These are phyloP conservation scores for Pholiota conissans DNA, from an alignment of 768 basidiomycete species.

Conservation along the genomic window DNA sequence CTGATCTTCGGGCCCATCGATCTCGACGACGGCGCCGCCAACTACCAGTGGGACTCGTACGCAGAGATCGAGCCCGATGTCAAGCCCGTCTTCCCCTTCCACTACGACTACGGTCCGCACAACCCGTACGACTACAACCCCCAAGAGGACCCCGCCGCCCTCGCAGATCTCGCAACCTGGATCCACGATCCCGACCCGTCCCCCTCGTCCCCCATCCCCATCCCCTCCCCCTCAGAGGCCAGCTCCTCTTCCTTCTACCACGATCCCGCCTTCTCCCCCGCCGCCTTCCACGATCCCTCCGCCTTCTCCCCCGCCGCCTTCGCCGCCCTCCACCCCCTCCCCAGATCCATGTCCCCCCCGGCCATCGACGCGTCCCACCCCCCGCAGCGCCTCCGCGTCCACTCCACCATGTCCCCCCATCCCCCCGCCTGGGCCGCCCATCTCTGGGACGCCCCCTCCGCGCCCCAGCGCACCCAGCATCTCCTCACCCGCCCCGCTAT, in stretches of 20 bases:
- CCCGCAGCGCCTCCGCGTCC: slow-evolving; percentile 41
- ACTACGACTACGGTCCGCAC: slow-evolving; percentile 36
- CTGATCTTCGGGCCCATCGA: slow-evolving; percentile 63
- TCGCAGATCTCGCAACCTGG: slow-evolving; percentile 60
- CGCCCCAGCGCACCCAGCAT: slow-evolving; percentile 43
- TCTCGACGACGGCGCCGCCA: slow-evolving; percentile 47
- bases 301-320: slow-evolving; percentile 65
- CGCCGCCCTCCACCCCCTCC: slow-evolving; percentile 61
- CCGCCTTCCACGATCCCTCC: no score
- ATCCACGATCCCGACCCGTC: slow-evolving; percentile 58
- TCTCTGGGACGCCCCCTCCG: slow-evolving; percentile 52
- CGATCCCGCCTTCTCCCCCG: slow-evolving; percentile 21
- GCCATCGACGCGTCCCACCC: slow-evolving; percentile 52
- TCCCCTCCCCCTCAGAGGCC: slow-evolving; percentile 48
- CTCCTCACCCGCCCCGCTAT: slow-evolving; percentile 39
- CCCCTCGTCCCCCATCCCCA: slow-evolving; percentile 64
- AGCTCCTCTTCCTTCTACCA: slow-evolving; percentile 40
- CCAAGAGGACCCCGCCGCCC: slow-evolving; percentile 28
- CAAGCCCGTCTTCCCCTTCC: slow-evolving; percentile 39
- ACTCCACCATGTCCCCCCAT: slow-evolving; percentile 57
- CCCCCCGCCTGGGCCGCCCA: slow-evolving; percentile 70
- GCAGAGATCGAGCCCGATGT: slow-evolving; percentile 43
- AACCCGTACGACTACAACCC: slow-evolving; percentile 29
- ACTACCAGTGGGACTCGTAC: slow-evolving; percentile 35
- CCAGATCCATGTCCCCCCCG: slow-evolving; percentile 60